phyloP scores from a whole-genome alignment of 2,329 filamentous ascomycete species.

The Ophiostoma australiae region DNA sequence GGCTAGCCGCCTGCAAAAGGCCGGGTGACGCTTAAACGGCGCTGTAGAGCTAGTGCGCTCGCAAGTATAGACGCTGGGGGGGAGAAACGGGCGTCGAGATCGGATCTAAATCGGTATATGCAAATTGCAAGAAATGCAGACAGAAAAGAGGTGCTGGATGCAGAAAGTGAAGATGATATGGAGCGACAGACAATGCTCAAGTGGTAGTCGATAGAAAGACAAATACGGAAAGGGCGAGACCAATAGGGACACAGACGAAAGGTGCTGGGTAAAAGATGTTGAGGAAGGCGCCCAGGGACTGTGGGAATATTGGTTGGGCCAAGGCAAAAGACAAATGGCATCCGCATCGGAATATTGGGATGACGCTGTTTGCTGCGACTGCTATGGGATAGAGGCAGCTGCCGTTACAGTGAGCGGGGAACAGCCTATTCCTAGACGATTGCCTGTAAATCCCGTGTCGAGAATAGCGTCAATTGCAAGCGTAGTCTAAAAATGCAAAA shows the following conservation, averaged over 20 bases:
- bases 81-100: neutral
- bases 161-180: neutral
- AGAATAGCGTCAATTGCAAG: neutral
- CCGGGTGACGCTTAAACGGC: neutral
- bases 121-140: neutral
- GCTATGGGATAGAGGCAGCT: neutral
- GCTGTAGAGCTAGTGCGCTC: neutral
- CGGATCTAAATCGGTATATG: neutral
- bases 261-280: slow-evolving; percentile 10
- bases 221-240: neutral
- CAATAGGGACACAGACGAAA: neutral
- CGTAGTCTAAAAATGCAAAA: neutral
- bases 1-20: neutral
- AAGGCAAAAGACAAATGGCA: slow-evolving; percentile 8
- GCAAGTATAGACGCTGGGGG: neutral
- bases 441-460: neutral
- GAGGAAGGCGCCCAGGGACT: slow-evolving; percentile 11
- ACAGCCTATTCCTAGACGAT: neutral
- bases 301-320: slow-evolving; percentile 16
- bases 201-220: neutral
- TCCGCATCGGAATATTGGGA: slow-evolving; percentile 8
- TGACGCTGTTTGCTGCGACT: slow-evolving; percentile 4
- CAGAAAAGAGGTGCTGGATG: neutral
- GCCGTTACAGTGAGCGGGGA: slow-evolving; percentile 11
- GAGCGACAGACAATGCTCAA: neutral